Conservation (phyloP, 2,329 filamentous ascomycete species). For the Chrysoporthe puriensis region DNA sequence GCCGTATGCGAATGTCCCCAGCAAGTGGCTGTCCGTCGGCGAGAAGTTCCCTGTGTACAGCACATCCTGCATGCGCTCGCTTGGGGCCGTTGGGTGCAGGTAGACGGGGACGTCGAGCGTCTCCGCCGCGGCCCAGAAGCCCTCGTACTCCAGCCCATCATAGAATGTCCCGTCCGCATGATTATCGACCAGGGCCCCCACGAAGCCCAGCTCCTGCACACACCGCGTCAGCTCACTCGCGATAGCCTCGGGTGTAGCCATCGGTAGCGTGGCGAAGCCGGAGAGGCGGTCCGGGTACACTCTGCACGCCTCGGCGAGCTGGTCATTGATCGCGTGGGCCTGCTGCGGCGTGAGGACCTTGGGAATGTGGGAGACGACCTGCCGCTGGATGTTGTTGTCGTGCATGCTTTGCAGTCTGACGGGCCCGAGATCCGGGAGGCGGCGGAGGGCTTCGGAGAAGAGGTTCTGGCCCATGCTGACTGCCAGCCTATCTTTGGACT, state of each 20-base stretch:
- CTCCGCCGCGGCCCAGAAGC: conserved; percentile 45
- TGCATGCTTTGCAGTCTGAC: conserved; percentile 33
- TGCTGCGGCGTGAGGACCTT: conserved; percentile 20
- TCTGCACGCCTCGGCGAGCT: conserved; percentile 27
- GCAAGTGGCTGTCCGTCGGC: not conserved
- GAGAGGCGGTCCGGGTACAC: conserved; percentile 26
- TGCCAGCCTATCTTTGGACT: not conserved
- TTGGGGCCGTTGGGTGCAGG: conserved; percentile 44
- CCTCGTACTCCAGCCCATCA: conserved; percentile 47
- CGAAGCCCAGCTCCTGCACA: conserved; percentile 35
- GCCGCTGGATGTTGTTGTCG: conserved; percentile 28
- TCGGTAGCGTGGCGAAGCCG: conserved; percentile 37
- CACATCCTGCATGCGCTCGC: conserved; percentile 26
- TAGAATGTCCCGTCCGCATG: conserved; percentile 46
- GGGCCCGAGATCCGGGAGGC: conserved; percentile 5
- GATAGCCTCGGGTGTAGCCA: conserved; percentile 40
- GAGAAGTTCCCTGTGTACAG: conserved; percentile 2
- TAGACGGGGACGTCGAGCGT: conserved; percentile 48
- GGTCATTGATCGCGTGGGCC: conserved; percentile 31
- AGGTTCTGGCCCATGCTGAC: not conserved
- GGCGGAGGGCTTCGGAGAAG: not conserved
- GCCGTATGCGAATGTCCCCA: conserved; percentile 2
- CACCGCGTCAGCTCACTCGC: conserved; percentile 45
- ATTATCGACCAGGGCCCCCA: conserved; percentile 52
- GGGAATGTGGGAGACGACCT: conserved; percentile 33